Evolutionary conservation across 371 early-diverging fungal genomes (phyloP), one percentile per base, ranked within the genome.

Genomic region (Mortierella sp.): DNA sequence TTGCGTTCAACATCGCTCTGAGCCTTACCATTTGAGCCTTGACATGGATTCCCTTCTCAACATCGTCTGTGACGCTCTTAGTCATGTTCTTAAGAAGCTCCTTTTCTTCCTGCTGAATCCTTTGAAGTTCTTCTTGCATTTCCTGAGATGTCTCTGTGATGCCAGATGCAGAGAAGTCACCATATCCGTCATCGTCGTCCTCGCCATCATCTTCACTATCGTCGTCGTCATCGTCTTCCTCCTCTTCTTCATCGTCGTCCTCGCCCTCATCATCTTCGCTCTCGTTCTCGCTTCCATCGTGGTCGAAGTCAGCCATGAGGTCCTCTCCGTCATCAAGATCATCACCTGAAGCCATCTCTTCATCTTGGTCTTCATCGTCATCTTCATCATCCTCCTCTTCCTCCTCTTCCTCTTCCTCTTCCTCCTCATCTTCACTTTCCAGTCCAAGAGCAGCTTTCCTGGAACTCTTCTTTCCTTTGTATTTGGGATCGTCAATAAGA

Each of bases 41-140:
- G 88, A 97, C 96, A 70, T 96, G 95, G 42, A 88, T 86, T 26
- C 98, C 97, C 73, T 97, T 97, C 75, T 94, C 95, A 29, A 94
- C 87, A 75, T 97, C 97, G 35, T 87, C 85, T 43, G 91, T 87
- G 1, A 93, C 93, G 22, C 92, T 89, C 62, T 75, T 73, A 54
- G 72, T 66, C 68, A 79, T 72, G 62, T 37, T 60, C 49, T 75
- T 53, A 29, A 58, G 61, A n/a, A 74, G 75, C 32, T 85, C 87
- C 86, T 91, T 91, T 82, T 98, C 96, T 70, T 95, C 94, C 51
- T 90, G 85, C 72, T 94, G 91, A 34, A 96, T 87, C 83, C 89
- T 86, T 61, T 88, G 86, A 42, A 97, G 87, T 65, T 96, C 92
- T 26, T 89, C 86, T 42, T 91, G 87, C 34, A 95, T 68, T 23